A percentile compares a stretch with the other conserved stretches of the same genome.
These are phyloP conservation scores for Sanghuangporus sanghuang DNA, from an alignment of 1,284 basidiomycete genomes.

Conservation along the genomic window DNA sequence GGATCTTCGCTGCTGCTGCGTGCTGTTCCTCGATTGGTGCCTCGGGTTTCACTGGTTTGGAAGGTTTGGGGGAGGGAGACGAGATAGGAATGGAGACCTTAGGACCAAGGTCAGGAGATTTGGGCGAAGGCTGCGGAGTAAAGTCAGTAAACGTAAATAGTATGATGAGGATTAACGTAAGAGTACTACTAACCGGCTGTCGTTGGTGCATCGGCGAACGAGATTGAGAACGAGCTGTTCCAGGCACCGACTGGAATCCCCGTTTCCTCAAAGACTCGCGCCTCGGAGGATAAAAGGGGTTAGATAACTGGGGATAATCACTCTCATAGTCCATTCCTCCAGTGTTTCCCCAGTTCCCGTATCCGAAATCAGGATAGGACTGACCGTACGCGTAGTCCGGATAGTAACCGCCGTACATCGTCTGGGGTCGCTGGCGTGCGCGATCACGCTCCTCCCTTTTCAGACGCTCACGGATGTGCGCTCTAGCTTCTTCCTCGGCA, in stretches of 20 bases:
- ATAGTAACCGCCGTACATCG: slow-evolving; percentile 4
- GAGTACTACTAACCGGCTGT: background rate
- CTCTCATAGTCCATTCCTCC: background rate
- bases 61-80: background rate
- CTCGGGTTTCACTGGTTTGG: background rate
- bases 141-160: background rate
- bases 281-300: background rate
- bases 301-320: background rate
- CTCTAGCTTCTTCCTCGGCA: slow-evolving; percentile 5
- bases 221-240: background rate
- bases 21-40: slow-evolving; percentile 1
- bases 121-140: background rate
- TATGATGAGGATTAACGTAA: background rate
- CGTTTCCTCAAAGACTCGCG: background rate
- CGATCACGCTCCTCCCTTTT: background rate
- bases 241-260: background rate
- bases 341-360: background rate
- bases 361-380: background rate
- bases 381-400: background rate
- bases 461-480: background rate
- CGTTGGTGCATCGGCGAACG: background rate
- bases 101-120: background rate
- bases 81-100: slow-evolving; percentile 8
- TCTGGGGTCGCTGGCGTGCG: slow-evolving; percentile 2
- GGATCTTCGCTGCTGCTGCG: slow-evolving; percentile 17